Evolutionary conservation across 306 rosid genomes (phyloP).

Genomic region (Vicia villosa): DNA sequence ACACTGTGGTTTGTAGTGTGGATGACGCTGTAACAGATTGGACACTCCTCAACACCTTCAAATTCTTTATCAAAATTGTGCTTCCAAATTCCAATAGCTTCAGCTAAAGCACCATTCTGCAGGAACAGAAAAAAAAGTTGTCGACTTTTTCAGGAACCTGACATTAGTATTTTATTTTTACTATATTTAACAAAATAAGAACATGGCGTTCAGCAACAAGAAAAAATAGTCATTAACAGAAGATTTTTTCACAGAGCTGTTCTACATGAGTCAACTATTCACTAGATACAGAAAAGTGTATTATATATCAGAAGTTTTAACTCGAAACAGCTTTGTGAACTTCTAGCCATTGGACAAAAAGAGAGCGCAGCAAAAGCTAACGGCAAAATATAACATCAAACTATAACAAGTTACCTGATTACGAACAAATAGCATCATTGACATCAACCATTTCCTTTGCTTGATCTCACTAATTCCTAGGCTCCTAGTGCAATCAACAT

Average conservation of each 20-base stretch:
- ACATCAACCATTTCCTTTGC: slow-evolving; percentile 96
- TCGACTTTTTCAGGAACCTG: slow-evolving; percentile 16
- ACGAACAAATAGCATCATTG: slow-evolving; percentile 86
- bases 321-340: not conserved
- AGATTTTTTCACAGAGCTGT: not conserved
- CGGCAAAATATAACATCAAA: slow-evolving; percentile 22
- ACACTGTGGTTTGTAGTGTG: slow-evolving; percentile 89
- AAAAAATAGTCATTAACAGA: slow-evolving; percentile 18
- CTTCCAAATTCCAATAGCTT: slow-evolving; percentile 95
- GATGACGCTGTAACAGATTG: slow-evolving; percentile 93
- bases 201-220: not conserved
- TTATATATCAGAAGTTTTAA: not conserved
- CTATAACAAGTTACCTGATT: slow-evolving; percentile 69
- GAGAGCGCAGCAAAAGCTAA: slow-evolving; percentile 17
- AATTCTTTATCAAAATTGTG: slow-evolving; percentile 92
- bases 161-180: not conserved
- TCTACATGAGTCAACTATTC: not conserved
- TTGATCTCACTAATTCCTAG: slow-evolving; percentile 88
- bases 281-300: slow-evolving; percentile 1
- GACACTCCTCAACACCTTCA: slow-evolving; percentile 99
- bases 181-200: slow-evolving; percentile 16
- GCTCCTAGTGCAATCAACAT: slow-evolving; percentile 89
- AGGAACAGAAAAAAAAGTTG: slow-evolving; percentile 38
- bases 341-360: slow-evolving; percentile 26
- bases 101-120: slow-evolving; percentile 97